Evolutionary conservation across 208 protist genomes (phyloP).

Genomic region (Naegleria lovaniensis): DNA sequence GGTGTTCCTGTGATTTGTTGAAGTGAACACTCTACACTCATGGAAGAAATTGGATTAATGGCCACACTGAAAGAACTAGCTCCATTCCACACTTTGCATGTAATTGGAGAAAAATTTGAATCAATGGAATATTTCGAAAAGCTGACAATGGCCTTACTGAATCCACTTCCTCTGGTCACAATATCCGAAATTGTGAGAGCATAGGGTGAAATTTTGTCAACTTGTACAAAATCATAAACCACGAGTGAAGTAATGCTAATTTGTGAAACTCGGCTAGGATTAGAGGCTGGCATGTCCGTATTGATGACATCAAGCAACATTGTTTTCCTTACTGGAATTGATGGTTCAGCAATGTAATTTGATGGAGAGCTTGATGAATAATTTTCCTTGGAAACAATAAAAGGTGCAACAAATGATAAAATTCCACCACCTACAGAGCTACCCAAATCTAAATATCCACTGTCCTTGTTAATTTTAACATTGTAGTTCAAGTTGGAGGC

Average conservation of each 20-base stretch:
- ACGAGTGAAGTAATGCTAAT: not conserved
- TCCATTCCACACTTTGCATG: too few relatives aligned
- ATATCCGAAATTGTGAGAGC: not conserved
- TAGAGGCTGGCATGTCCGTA: not conserved
- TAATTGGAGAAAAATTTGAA: not conserved
- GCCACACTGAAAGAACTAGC: too few relatives aligned
- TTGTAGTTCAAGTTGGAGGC: not conserved
- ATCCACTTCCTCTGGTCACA: not conserved
- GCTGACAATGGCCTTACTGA: not conserved
- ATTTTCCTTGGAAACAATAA: not conserved
- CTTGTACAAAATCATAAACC: not conserved
- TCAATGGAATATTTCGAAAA: not conserved
- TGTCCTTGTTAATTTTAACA: not conserved
- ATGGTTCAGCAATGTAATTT: not conserved
- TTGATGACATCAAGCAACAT: not conserved
- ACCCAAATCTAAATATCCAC: too few relatives aligned
- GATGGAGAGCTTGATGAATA: not conserved
- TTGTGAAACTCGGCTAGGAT: not conserved
- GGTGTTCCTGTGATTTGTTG: too few relatives aligned
- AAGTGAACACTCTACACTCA: too few relatives aligned
- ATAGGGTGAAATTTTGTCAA: not conserved
- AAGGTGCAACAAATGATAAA: not conserved
- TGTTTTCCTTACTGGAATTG: not conserved
- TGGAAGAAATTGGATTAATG: too few relatives aligned
- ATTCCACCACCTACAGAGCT: not conserved